A percentile compares a stretch with the other conserved stretches of the same genome.
phyloP scores from a whole-genome alignment of 345 rosid genomes.

The Salix udensis region DNA sequence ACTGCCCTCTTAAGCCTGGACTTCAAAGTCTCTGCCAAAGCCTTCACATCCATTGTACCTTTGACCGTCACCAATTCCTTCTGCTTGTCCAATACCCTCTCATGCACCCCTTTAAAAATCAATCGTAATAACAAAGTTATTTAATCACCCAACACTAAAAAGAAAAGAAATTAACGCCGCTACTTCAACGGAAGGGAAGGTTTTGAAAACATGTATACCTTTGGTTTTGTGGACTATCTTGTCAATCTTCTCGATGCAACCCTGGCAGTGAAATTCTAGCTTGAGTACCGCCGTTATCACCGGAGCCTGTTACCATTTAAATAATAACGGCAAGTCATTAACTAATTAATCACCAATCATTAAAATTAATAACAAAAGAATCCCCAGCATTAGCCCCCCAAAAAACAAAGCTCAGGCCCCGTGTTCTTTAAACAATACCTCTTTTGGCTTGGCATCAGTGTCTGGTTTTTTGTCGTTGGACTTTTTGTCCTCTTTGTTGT shows the following conservation, averaged over 20 bases:
- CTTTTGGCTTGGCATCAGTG: constrained; percentile 45
- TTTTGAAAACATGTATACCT: constrained; percentile 35
- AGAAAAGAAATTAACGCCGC: background rate
- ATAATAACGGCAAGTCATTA: background rate
- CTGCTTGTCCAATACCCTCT: constrained; percentile 39
- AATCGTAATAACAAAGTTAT: background rate
- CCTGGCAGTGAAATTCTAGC: constrained; percentile 59
- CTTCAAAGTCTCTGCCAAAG: constrained; percentile 42
- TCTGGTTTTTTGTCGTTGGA: constrained; percentile 17
- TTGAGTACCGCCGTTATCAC: constrained; percentile 62
- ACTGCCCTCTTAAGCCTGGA: constrained; percentile 55
- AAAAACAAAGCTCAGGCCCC: too few relatives aligned
- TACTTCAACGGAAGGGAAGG: background rate
- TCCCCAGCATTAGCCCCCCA: background rate
- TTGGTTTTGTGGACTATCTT: constrained; percentile 44
- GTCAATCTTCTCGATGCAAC: constrained; percentile 64
- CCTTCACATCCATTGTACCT: constrained; percentile 68
- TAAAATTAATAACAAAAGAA: background rate
- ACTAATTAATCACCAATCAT: background rate
- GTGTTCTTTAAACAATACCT: constrained; percentile 23
- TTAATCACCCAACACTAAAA: background rate
- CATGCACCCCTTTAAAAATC: constrained; percentile 47
- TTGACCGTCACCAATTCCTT: constrained; percentile 65
- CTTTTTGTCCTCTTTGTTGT: constrained; percentile 11
- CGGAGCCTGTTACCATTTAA: constrained; percentile 36